Conservation (phyloP, 2,329 filamentous ascomycete genomes). For the Xylaria sp. region DNA sequence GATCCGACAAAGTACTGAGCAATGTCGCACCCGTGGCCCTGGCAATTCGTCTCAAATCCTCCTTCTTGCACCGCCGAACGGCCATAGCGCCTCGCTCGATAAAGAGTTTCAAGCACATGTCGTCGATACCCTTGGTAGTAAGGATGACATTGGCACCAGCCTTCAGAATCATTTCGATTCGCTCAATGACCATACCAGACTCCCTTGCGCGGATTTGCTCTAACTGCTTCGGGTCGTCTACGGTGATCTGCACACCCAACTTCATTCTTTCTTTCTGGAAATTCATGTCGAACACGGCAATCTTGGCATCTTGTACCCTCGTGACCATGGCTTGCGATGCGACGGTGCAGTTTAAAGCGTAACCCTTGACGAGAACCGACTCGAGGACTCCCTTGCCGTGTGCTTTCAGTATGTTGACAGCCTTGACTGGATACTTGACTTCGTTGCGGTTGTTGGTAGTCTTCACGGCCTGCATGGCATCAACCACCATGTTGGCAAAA, state of each 20-base stretch:
- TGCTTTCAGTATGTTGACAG: conserved; percentile 97
- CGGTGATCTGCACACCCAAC: conserved; percentile 96
- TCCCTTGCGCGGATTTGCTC: conserved; percentile 97
- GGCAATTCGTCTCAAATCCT: conserved; percentile 94
- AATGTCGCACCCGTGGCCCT: conserved; percentile 95
- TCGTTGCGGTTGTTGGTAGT: conserved; percentile 90
- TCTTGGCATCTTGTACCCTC: conserved; percentile 90
- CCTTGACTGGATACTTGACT: conserved; percentile 97
- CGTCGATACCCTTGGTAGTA: conserved; percentile 98
- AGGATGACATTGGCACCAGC: conserved; percentile 95
- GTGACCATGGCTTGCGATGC: conserved; percentile 98
- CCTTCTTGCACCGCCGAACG: conserved; percentile 97
- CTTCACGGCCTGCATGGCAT: conserved; percentile 95
- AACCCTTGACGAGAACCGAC: conserved; percentile 92
- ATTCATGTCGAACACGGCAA: conserved; percentile 97
- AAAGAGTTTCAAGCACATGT: conserved; percentile 93
- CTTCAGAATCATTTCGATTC: conserved; percentile 97
- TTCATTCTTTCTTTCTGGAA: conserved; percentile 99
- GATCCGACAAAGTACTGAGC: conserved; percentile 90
- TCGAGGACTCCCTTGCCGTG: conserved; percentile 93
- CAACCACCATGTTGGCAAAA: conserved; percentile 96
- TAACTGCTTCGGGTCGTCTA: conserved; percentile 95
- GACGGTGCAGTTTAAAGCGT: conserved; percentile 98
- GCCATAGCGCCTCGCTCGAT: conserved; percentile 96
- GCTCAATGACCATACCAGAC: conserved; percentile 90